These are phyloP conservation scores for Fagopyrum tataricum DNA, from an alignment of 148 eudicot species.

Conservation along the genomic window DNA sequence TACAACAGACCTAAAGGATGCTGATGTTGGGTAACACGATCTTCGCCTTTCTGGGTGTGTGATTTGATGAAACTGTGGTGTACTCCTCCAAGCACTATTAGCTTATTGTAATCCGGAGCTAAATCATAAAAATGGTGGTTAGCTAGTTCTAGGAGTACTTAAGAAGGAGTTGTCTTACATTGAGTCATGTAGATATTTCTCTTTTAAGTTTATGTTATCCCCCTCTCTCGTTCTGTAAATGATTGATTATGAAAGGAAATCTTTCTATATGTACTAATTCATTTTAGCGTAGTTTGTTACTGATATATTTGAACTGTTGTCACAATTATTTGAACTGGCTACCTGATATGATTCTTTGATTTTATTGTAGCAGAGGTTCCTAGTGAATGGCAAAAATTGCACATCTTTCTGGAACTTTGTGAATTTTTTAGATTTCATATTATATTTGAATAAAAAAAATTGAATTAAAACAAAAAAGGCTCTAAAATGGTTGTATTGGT, in stretches of 20 bases:
- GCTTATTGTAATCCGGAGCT: neutral
- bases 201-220: neutral
- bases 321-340: neutral
- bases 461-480: no score
- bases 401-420: neutral
- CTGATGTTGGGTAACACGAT: conserved; percentile 24
- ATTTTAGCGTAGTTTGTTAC: neutral
- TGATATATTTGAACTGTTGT: neutral
- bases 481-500: no score
- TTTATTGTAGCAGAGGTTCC: neutral
- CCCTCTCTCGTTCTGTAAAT: neutral
- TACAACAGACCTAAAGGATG: conserved; percentile 55
- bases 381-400: neutral
- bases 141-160: neutral
- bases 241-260: neutral
- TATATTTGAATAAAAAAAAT: no score
- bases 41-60: neutral
- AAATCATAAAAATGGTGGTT: conserved; percentile 4
- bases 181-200: neutral
- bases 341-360: neutral
- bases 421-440: neutral
- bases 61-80: neutral
- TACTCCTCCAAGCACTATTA: neutral
- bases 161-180: neutral
- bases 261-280: neutral